Percentiles rank a stretch among this genome's conserved stretches.
Conservation (phyloP, 2,329 filamentous ascomycete genomes). For the Hyphodiscus sp. region DNA sequence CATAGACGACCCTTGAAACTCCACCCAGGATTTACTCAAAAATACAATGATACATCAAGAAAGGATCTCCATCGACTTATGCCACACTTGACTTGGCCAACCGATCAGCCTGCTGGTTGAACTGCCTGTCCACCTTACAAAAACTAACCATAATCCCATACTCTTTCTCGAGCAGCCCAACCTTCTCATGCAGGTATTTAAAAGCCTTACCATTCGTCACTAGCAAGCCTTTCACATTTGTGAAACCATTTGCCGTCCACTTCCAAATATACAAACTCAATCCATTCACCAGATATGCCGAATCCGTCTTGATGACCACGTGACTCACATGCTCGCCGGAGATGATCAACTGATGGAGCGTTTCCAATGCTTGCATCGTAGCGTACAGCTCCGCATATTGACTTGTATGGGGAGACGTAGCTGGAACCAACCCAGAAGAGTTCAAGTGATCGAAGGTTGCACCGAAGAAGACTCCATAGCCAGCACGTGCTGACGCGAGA, state of each 20-base stretch:
- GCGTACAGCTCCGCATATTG: background rate
- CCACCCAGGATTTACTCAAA: no score
- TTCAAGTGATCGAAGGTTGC: background rate
- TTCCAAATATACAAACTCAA: background rate
- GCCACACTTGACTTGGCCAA: background rate
- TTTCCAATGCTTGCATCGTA: background rate
- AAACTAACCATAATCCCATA: background rate
- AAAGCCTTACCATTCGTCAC: background rate
- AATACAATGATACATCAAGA: no score
- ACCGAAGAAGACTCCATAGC: constrained; percentile 8
- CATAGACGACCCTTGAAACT: no score
- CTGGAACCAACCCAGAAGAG: background rate
- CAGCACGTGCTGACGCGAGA: background rate
- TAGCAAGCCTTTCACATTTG: background rate
- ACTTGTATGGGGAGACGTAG: background rate
- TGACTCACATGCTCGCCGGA: background rate
- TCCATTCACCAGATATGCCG: background rate
- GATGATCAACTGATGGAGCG: background rate
- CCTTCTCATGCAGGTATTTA: background rate
- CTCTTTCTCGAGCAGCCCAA: background rate
- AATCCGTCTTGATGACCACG: constrained; percentile 1
- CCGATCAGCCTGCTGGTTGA: constrained; percentile 1
- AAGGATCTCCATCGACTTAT: no score
- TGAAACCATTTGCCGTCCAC: background rate
- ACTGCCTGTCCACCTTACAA: constrained; percentile 2